These are phyloP conservation scores for Aristolochia californica DNA, from an alignment of 164 flowering plant genomes.

Conservation along the genomic window DNA sequence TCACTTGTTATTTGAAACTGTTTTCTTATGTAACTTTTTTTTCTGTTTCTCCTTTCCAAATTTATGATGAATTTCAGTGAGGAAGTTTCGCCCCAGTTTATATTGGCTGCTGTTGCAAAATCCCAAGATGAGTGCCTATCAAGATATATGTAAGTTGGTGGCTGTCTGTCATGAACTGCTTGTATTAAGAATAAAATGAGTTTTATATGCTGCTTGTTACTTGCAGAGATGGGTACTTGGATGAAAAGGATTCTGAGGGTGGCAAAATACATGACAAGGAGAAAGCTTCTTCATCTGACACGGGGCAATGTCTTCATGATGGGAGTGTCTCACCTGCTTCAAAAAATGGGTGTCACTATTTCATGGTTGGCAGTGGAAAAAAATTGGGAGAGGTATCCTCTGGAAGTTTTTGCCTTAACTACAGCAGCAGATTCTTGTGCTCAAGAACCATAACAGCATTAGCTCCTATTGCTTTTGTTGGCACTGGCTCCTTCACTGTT, in stretches of 20 bases:
- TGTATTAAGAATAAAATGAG: not conserved
- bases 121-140: conserved; percentile 32
- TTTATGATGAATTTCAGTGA: conserved; percentile 29
- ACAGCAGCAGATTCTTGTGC: conserved; percentile 35
- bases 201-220: not conserved
- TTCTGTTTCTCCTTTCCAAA: not conserved
- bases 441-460: conserved; percentile 47
- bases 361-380: conserved; percentile 10
- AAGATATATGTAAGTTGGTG: conserved; percentile 48
- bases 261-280: conserved; percentile 7
- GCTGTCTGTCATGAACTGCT: not conserved
- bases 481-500: conserved; percentile 28
- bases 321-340: conserved; percentile 7
- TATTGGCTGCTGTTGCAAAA: conserved; percentile 31
- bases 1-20: not conserved
- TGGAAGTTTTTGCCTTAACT: conserved; percentile 16
- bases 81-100: conserved; percentile 38
- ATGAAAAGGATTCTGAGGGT: conserved; percentile 13
- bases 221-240: conserved; percentile 31
- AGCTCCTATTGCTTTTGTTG: conserved; percentile 56
- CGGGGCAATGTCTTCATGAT: conserved; percentile 7
- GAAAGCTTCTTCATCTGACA: not conserved
- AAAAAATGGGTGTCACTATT: conserved; percentile 7
- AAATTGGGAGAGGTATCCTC: conserved; percentile 10
- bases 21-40: not conserved